A percentile compares a stretch with the other conserved stretches of the same genome.
Evolutionary conservation across 2,329 filamentous ascomycete genomes (phyloP).

Genomic region (Calonectria fujianensis): DNA sequence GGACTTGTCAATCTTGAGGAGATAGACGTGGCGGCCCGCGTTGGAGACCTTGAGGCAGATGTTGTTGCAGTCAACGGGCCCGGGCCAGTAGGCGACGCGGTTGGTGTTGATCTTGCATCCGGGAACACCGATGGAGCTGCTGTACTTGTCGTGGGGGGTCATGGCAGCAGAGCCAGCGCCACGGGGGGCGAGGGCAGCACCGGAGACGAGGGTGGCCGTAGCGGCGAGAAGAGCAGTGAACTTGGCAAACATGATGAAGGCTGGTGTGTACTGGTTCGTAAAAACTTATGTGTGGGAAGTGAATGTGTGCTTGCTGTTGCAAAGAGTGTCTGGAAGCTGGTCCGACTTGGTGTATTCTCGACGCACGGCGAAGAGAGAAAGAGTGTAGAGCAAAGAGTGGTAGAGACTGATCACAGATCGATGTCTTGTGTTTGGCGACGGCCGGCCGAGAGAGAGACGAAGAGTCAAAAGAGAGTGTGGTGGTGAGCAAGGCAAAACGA

Average conservation of each 20-base stretch:
- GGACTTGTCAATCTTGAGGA: slow-evolving; percentile 75
- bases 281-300: slow-evolving; percentile 44
- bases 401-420: slow-evolving; percentile 57
- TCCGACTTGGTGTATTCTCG: slow-evolving; percentile 53
- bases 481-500: slow-evolving; percentile 39
- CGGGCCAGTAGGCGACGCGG: slow-evolving; percentile 77
- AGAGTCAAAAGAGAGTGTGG: slow-evolving; percentile 48
- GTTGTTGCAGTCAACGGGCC: slow-evolving; percentile 70
- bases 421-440: slow-evolving; percentile 49
- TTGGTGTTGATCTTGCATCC: slow-evolving; percentile 78
- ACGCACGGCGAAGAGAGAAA: slow-evolving; percentile 55
- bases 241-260: slow-evolving; percentile 55
- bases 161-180: slow-evolving; percentile 59
- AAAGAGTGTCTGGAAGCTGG: slow-evolving; percentile 50
- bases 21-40: slow-evolving; percentile 69
- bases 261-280: slow-evolving; percentile 38
- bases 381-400: slow-evolving; percentile 48
- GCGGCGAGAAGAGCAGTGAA: slow-evolving; percentile 54
- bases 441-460: slow-evolving; percentile 54
- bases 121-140: slow-evolving; percentile 74
- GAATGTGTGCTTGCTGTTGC: slow-evolving; percentile 28
- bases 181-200: slow-evolving; percentile 53
- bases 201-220: slow-evolving; percentile 56
- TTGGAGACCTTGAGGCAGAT: slow-evolving; percentile 74
- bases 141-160: slow-evolving; percentile 75